A percentile compares a stretch with the other conserved stretches of the same genome.
Conservation (phyloP, 345 rosid genomes). For the Atalantia buxifolia region DNA sequence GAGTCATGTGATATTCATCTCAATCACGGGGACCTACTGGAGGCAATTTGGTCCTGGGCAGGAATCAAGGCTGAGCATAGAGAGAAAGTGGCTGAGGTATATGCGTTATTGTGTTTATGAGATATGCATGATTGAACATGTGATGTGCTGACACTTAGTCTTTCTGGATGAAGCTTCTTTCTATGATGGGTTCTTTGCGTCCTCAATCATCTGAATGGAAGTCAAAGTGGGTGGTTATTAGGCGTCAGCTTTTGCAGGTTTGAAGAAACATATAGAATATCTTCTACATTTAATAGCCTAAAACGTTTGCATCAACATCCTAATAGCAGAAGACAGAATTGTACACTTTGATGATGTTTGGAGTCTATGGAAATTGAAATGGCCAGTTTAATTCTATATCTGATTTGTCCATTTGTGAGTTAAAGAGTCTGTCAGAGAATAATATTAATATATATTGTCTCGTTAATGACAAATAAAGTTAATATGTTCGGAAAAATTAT, state of each 20-base stretch:
- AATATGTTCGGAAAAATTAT: not conserved
- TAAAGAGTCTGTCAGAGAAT: not conserved
- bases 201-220: slow-evolving; percentile 95
- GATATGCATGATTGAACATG: slow-evolving; percentile 3
- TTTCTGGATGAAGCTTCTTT: slow-evolving; percentile 68
- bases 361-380: not conserved
- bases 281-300: not conserved
- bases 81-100: slow-evolving; percentile 91
- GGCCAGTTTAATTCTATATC: not conserved
- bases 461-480: not conserved
- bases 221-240: slow-evolving; percentile 79
- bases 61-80: slow-evolving; percentile 87
- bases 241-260: slow-evolving; percentile 98
- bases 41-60: slow-evolving; percentile 94
- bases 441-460: not conserved
- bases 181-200: slow-evolving; percentile 77
- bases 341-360: not conserved
- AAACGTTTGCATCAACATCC: not conserved
- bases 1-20: slow-evolving; percentile 83
- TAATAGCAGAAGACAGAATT: not conserved
- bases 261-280: slow-evolving; percentile 18
- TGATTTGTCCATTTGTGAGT: not conserved
- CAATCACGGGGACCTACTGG: slow-evolving; percentile 85
- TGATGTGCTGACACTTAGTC: slow-evolving; percentile 23
- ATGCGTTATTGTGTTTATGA: slow-evolving; percentile 9